phyloP scores from a whole-genome alignment of 345 rosid species.

The Isatis tinctoria region DNA sequence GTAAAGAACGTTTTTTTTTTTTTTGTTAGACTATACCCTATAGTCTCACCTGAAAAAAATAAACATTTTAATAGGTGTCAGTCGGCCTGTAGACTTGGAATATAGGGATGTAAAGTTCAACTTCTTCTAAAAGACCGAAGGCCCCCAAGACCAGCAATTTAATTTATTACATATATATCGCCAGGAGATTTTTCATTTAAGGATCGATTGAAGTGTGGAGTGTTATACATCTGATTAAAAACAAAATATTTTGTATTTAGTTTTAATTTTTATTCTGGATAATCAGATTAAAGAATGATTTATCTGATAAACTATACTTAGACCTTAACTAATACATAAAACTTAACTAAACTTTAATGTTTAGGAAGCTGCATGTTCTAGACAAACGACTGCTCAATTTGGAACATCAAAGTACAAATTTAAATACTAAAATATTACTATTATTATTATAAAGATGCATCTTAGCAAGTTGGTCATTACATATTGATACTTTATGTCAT shows the following conservation, averaged over 20 bases:
- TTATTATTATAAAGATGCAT: slow-evolving; percentile 27
- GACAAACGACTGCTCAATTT: slow-evolving; percentile 29
- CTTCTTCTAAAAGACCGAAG: background rate
- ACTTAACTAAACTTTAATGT: background rate
- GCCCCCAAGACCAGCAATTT: background rate
- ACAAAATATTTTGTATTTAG: background rate
- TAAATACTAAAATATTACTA: slow-evolving; percentile 21
- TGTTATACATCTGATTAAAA: background rate
- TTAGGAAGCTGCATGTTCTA: slow-evolving; percentile 28
- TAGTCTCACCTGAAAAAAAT: background rate
- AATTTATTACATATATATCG: background rate
- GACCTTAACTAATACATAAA: background rate
- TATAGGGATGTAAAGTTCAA: background rate
- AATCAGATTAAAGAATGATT: background rate
- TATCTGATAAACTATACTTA: background rate
- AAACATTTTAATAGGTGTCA: background rate
- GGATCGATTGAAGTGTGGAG: background rate
- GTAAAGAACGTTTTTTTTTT: background rate
- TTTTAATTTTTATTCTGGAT: background rate
- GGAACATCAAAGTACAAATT: slow-evolving; percentile 35
- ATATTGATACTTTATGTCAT: slow-evolving; percentile 31
- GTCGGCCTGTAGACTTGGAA: background rate
- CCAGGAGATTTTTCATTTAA: background rate
- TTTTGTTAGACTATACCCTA: background rate
- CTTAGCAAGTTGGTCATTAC: slow-evolving; percentile 29